Evolutionary conservation across 371 early-diverging fungal genomes (phyloP), one percentile per base, ranked within the genome.

Genomic region (Mortierella sp.): DNA sequence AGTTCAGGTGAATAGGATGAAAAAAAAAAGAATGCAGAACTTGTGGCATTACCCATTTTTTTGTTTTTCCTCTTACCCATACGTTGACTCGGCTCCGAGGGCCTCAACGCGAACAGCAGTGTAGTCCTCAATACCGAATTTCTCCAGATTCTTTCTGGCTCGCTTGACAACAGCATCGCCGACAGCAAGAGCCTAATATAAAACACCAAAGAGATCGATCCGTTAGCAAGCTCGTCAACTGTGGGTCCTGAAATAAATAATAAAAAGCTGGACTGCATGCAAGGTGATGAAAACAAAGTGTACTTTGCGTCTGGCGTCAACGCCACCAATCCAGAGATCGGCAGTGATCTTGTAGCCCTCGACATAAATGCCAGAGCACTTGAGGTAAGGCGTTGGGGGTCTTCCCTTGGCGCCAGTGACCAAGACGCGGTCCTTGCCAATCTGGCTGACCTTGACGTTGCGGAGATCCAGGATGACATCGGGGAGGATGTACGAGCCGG

Each of bases 401-500:
- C 89, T 70, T 8, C 95, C 95, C 47, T 91, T 93, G 21, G 94
- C 94, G 11, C 95, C 95, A 19, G 89, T 87, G 1, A 95, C 95
- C 24, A 91, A 76, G 6, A 95, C 95, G 38, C 93, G 92, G 73
- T 95, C 91, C 44, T 88, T 81, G 0, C 91, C 93, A 11, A 92
- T 81, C 82, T 95, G 92, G 31, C 84, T 85, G 9, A 95, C 72
- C 34, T 84, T 87, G 48, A 95, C 94, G 55, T 91, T 85, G 45
- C 93, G 90, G 88, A 95, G 90, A 89, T 95, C 95, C 55, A 95
- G 77, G 73, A 94, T 92, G 13, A 95, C 95, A 88, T 95, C 95
- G 0, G 95, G 95, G 19, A 95, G 86, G 47, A 94, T 82, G 78
- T 95, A 95, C 1, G 91, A 82, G 10, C 92, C 92, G n/a, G 95